phyloP scores from a whole-genome alignment of 2,329 filamentous ascomycete genomes.

The Elsinoe perseae region DNA sequence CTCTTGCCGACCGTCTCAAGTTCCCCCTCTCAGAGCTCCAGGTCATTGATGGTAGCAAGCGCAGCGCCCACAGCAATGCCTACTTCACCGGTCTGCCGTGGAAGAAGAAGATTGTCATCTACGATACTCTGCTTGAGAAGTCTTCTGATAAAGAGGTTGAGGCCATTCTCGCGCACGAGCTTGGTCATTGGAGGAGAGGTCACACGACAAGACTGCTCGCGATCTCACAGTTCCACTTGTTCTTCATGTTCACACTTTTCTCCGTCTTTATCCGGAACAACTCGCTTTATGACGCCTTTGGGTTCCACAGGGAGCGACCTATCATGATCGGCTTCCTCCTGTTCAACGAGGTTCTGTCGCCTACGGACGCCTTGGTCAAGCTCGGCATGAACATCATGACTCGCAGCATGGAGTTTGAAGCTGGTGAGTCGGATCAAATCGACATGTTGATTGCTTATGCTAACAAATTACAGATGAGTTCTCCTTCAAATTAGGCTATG shows the following conservation, averaged over 20 bases:
- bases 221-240: slow-evolving; percentile 76
- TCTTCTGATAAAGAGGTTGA: slow-evolving; percentile 86
- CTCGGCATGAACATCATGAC: slow-evolving; percentile 93
- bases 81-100: slow-evolving; percentile 97
- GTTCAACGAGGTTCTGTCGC: slow-evolving; percentile 91
- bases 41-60: slow-evolving; percentile 88
- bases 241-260: slow-evolving; percentile 95
- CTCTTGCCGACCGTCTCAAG: slow-evolving; percentile 70
- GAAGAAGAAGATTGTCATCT: slow-evolving; percentile 99
- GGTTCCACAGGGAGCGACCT: slow-evolving; percentile 72
- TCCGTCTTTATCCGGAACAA: slow-evolving; percentile 95
- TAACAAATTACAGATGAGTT: slow-evolving; percentile 57
- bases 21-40: slow-evolving; percentile 91
- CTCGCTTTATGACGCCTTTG: slow-evolving; percentile 84
- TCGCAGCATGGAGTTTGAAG: slow-evolving; percentile 91
- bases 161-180: slow-evolving; percentile 87
- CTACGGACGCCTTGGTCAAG: slow-evolving; percentile 92
- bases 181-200: slow-evolving; percentile 93
- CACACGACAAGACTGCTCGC: slow-evolving; percentile 88
- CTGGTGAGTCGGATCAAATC: slow-evolving; percentile 46
- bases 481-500: slow-evolving; percentile 75
- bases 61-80: slow-evolving; percentile 80
- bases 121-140: slow-evolving; percentile 95
- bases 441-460: slow-evolving; percentile 7
- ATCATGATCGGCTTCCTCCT: slow-evolving; percentile 97